phyloP scores from a whole-genome alignment of 805 yeast species.

The Ogataea salicorniae region DNA sequence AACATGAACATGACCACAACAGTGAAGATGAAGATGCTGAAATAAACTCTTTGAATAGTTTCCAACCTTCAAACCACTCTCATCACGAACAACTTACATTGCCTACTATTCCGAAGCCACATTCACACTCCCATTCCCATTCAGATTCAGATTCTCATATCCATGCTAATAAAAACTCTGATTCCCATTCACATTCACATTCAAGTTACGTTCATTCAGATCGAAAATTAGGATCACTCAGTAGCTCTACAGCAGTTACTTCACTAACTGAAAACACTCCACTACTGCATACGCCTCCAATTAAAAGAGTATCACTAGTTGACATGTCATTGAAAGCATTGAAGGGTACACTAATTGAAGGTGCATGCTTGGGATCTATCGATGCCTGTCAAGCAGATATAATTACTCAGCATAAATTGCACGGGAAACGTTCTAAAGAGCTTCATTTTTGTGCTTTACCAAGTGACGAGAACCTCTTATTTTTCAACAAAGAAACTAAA shows the following conservation, averaged over 20 bases:
- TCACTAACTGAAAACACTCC: not conserved
- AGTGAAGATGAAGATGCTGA: slow-evolving; percentile 25
- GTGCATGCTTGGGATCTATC: slow-evolving; percentile 30
- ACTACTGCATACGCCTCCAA: not conserved
- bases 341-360: slow-evolving; percentile 24
- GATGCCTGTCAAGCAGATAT: slow-evolving; percentile 25
- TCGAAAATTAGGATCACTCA: not conserved
- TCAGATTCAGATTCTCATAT: slow-evolving; percentile 6
- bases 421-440: slow-evolving; percentile 13
- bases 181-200: too few species aligned
- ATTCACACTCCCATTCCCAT: slow-evolving; percentile 4
- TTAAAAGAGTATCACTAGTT: slow-evolving; percentile 19
- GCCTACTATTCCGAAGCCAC: not conserved
- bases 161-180: too few species aligned
- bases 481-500: slow-evolving; percentile 22
- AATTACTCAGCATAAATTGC: slow-evolving; percentile 19
- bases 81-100: slow-evolving; percentile 2
- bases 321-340: slow-evolving; percentile 29
- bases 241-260: not conserved
- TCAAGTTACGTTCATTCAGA: not conserved
- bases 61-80: slow-evolving; percentile 4
- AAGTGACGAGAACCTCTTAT: slow-evolving; percentile 29
- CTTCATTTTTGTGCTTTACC: slow-evolving; percentile 32
- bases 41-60: slow-evolving; percentile 4
- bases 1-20: slow-evolving; percentile 14